Evolutionary conservation across 352 stramenopile species (phyloP).

Genomic region (Phytophthora gonapodyides): DNA sequence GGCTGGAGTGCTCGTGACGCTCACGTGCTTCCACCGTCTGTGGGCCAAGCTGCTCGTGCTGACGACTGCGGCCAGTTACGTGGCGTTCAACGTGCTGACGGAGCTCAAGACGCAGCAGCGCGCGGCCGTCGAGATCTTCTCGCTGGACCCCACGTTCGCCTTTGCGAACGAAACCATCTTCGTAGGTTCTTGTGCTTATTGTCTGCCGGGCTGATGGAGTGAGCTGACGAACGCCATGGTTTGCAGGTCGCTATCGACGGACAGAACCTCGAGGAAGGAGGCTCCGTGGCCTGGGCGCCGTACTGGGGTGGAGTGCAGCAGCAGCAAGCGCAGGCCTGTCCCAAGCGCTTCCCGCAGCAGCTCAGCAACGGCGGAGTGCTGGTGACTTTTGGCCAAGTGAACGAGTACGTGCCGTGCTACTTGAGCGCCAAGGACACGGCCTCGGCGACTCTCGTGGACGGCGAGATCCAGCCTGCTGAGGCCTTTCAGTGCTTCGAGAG

Average conservation of each 20-base stretch:
- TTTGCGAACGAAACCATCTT: conserved; percentile 87
- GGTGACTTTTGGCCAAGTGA: conserved; percentile 68
- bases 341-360: conserved; percentile 59
- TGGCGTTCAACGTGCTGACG: conserved; percentile 39
- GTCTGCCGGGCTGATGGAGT: neutral
- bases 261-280: conserved; percentile 78
- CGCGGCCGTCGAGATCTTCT: conserved; percentile 62
- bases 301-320: conserved; percentile 75
- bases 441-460: conserved; percentile 35
- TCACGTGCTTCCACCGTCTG: conserved; percentile 59
- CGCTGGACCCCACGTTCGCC: conserved; percentile 75
- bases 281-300: conserved; percentile 66
- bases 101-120: conserved; percentile 57
- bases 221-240: neutral
- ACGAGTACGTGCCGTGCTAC: conserved; percentile 84
- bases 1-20: conserved; percentile 21
- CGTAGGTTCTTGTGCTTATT: conserved; percentile 41
- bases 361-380: conserved; percentile 74
- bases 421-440: conserved; percentile 38
- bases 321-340: conserved; percentile 39
- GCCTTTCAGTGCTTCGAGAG: conserved; percentile 76
- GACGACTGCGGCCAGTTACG: conserved; percentile 24
- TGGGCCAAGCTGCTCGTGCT: conserved; percentile 70
- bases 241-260: conserved; percentile 76
- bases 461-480: conserved; percentile 36